Base-by-base conservation (phyloP, 352 stramenopile genomes). In the Saprolegnia parasitica region DNA sequence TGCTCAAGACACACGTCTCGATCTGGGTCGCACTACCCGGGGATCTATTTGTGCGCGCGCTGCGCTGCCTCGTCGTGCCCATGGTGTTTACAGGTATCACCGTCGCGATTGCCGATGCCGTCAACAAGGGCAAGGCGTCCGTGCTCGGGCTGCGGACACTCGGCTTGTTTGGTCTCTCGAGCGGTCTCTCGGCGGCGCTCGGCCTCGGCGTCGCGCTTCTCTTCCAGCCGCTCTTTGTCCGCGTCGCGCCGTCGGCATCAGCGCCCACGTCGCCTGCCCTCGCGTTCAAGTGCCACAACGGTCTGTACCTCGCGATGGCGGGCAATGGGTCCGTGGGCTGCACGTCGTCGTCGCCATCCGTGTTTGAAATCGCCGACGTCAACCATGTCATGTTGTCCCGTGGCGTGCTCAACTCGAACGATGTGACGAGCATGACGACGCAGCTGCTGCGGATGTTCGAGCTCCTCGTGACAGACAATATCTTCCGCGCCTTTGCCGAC, bases 111-210 rank as follows among this genome's bases (percentile, higher is more conserved):
- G 74, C 71, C 32, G 78, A 84, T 13, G 54, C 76, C 50, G 70
- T 81, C 16, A 4, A 21, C 45, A 78, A 90, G 3, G 86, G 86
- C 39, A 91, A 91, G 72, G 77, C 88, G 0, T 87, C 80, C 5
- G 74, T 66, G 29, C 37, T 66, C n/a, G 58, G 58, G 40, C 24
- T 35, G 58, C 58, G 58, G 10, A 66, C 58, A 8, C 8, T 66
- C 15, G 58, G 58, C 4, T 20, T 56, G n/a, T 66, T 54, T 21
- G 10, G 4, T 18, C 11, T 66, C 20, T 66, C 58, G 23, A 47
- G n/a, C 10, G 11, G 8, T 11, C 23, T 49, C 58, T 50, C 58
- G 26, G 23, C 32, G 3, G 18, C 71, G 0, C 72, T 89, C 24
- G 83, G 86, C 0, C 80, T 90, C 63, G 71, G 67, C 20, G 60